Evolutionary conservation across 441 rosid genomes (phyloP), one percentile per base, ranked within the genome.

Genomic region (Bocquillonia castaneifolia): DNA sequence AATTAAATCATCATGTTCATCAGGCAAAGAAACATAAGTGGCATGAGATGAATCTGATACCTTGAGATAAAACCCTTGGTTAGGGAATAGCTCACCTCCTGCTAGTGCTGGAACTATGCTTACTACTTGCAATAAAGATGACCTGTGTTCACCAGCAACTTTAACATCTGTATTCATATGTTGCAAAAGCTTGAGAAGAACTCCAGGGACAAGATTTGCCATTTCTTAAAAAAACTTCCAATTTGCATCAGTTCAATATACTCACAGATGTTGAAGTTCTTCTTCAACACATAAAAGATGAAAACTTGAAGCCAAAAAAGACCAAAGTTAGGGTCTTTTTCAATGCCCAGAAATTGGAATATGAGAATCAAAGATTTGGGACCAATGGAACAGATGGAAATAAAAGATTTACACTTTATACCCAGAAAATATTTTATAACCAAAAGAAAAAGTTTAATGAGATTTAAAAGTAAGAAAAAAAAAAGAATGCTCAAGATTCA

Each of bases 31-130:
- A 6, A 90, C 97, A 54, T 89, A 95, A 39, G 97, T 92, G 17
- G 99, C 99, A 72, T 90, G 99, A 39, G 97, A 95, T 1, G 99
- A 95, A 86, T 95, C 99, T 34, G 99, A 95, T 68, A 95, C 98
- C 86, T 86, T 95, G n/a, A 95, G 88, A 76, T 87, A 90, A 70
- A 95, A 95, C 6, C 99, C 99, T 54, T 95, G 90, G 68, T 92
- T 92, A 3, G 94, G 72, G 69, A 92, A 94, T 0, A 94, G 84
- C 81, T 92, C 99, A 20, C 96, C 94, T 28, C 97, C 97, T 10
- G 99, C 94, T 37, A 95, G 58, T 15, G 97, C 97, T 5, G 98
- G 99, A 0, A 95, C 97, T 59, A 95, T 95, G 77, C 99, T 89
- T 74, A 92, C 82, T 0, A 95, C 98, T 63, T 95, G 99, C 71